Evolutionary conservation across 352 stramenopile genomes (phyloP), one percentile per base, ranked within the genome.

Genomic region (Phytopythium boreale): DNA sequence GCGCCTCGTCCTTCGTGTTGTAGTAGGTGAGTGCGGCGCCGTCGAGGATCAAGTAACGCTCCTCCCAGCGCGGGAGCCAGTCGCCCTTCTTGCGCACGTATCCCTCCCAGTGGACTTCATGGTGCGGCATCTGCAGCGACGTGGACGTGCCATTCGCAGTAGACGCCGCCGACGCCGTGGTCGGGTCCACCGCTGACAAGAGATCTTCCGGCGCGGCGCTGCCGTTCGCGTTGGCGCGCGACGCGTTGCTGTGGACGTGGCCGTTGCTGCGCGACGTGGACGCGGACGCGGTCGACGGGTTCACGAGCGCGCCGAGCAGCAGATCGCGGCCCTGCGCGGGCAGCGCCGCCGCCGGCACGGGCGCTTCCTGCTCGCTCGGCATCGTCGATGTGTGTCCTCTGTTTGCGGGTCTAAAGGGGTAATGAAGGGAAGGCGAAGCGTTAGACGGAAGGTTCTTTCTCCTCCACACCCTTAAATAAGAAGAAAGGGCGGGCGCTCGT

Each of bases 21-120:
- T 95, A 96, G 69, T 95, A 94, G 34, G 84, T 93, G 34, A 96
- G 77, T 41, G 84, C 79, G 11, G 82, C 80, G 39, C 87, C 87
- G 46, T 96, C 87, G 24, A 96, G 73, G 26, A 94, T 88, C n/a
- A 96, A 75, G 63, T 96, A 96, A 19, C 86, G 84, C 66, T 94
- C 84, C 57, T 96, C 87, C 87, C 87, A 96, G n/a, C 87, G 86
- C n/a, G 87, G 87, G 56, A 96, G 74, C 87, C 87, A 96, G 62
- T 96, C 87, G 46, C 87, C 87, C 73, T 96, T 96, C 77, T 94
- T 94, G 56, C 87, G 85, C 20, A 94, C 87, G 58, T 91, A 92
- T n/a, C 87, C 87, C 63, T 96, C 87, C 87, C 87, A 96, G 43
- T 94, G 87, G 7, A 96, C 86, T 55, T 93, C 79, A 60, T 96